Evolutionary conservation across 176 grass and related monocot species (phyloP), one percentile per base, ranked within the genome.

Genomic region (Musa acuminata): DNA sequence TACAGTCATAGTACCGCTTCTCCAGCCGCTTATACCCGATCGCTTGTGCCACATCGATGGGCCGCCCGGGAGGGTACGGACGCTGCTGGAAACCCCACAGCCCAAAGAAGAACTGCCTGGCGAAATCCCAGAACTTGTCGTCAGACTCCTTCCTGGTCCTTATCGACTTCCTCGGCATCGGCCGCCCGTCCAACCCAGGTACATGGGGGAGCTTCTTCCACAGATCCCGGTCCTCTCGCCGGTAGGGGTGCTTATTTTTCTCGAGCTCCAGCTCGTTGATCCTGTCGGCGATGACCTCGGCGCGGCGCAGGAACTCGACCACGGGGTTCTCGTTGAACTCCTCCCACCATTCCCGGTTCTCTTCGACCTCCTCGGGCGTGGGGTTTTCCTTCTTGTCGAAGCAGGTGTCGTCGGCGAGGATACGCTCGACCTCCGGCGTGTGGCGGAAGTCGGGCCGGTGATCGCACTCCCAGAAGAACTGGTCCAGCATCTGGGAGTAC

Each of bases 381-480:
- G 81, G 81, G 69, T 72, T 52, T 8, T 80, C 78, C 68, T 73
- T 80, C 78, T 73, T 63, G 69, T 80, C 68, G 55, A 80, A 20
- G 69, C 71, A 62, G 14, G 69, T 14, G 69, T 80, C 78, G 3
- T 80, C 78, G 57, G 48, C 69, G 20, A 80, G 78, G 68, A 80
- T 73, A 48, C 35, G n/a, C 20, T 80, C 78, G 55, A 80, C 78
- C 69, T 80, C 78, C 8, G 78, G 78, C 2, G 43, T 63, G 22
- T 80, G 78, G 78, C 78, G 78, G 69, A 64, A 64, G 78, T 80
- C 78, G 55, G 78, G 78, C 12, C 78, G 78, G 7, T 64, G 54
- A 55, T 80, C 69, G 69, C 78, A 80, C 78, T 80, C 78, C 78
- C 78, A 80, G 69, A 73, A 80, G 69, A 64, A 80, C 69, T 80